Evolutionary conservation across 2,329 filamentous ascomycete genomes (phyloP), one percentile per base, ranked within the genome.

Genomic region (Thelonectria olida): DNA sequence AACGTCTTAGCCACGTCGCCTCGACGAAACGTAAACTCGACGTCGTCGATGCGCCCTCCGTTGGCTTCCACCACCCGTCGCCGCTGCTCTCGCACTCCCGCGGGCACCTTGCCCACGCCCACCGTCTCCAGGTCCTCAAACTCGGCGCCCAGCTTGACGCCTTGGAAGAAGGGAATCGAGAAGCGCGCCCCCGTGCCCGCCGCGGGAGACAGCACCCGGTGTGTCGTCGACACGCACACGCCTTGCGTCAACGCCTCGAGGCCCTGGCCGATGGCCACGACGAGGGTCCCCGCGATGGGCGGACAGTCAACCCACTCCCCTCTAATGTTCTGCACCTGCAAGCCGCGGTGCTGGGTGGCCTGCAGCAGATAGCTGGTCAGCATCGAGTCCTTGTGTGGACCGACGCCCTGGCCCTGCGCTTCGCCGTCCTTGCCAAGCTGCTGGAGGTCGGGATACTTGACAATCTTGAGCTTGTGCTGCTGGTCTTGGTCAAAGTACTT

Each of bases 381-480:
- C 92, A 96, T 95, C 69, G 87, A 90, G 76, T 95, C 92, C 76
- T 95, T 95, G 80, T 95, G 92, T 31, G 92, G 91, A 0, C 92
- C 92, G 0, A 94, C 90, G 68, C 81, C 87, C 68, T 89, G 87
- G 31, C 83, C 82, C 65, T 83, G 75, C 20, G 71, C 73, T 38
- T 74, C 79, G 3, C 72, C 75, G 19, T 66, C 75, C 3, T 83
- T 74, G 0, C 84, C 85, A 2, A 91, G 78, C 74, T 88, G 84
- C n/a, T 80, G 77, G 12, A 86, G 76, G 73, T 96, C 92, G 0
- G 93, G 93, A 73, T 96, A 96, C 79, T 92, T 92, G 62, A 96
- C 90, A 61, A 97, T 90, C 81, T 97, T 97, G 71, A 96, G 84
- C 81, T 96, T 96, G 80, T 96, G 92, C 79, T 96, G 92, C 80